Conservation (phyloP, 352 stramenopile genomes). For the Globisporangium mamillatum region DNA sequence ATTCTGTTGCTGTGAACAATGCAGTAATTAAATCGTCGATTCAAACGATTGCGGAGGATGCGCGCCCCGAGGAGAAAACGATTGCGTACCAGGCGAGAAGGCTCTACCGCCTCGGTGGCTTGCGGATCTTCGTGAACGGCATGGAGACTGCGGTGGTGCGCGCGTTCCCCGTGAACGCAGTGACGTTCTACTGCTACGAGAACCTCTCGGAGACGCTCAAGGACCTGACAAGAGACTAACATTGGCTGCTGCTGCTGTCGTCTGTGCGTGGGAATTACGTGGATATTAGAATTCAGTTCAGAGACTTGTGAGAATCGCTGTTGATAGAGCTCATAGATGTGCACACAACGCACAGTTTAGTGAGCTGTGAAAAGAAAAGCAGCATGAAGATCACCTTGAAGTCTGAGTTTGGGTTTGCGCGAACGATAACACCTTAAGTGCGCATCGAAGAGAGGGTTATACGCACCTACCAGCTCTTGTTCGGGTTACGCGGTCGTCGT, state of each 20-base stretch:
- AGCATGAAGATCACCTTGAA: neutral
- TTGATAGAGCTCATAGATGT: neutral
- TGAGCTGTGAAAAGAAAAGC: neutral
- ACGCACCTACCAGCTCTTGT: neutral
- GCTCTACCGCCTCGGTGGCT: conserved; percentile 65
- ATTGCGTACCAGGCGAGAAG: conserved; percentile 68
- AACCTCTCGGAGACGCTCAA: conserved; percentile 71
- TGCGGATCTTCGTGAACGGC: conserved; percentile 74
- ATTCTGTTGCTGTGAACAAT: neutral
- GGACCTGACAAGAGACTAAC: conserved; percentile 29
- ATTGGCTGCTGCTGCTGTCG: neutral
- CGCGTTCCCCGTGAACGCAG: conserved; percentile 81
- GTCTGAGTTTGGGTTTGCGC: neutral
- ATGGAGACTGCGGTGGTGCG: conserved; percentile 73
- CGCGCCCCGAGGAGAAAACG: conserved; percentile 52
- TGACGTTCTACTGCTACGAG: conserved; percentile 88
- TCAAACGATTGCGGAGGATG: conserved; percentile 65
- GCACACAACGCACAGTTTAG: neutral
- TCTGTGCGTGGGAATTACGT: neutral
- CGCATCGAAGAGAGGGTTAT: neutral
- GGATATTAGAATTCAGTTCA: neutral
- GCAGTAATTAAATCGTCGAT: conserved; percentile 86
- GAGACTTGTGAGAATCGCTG: neutral
- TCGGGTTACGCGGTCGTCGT: neutral
- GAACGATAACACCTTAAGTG: neutral